Percentiles rank a stretch among this genome's conserved stretches.
Evolutionary conservation across 1,284 basidiomycete genomes (phyloP).

Genomic region (Lentinula novae-zelandiae): DNA sequence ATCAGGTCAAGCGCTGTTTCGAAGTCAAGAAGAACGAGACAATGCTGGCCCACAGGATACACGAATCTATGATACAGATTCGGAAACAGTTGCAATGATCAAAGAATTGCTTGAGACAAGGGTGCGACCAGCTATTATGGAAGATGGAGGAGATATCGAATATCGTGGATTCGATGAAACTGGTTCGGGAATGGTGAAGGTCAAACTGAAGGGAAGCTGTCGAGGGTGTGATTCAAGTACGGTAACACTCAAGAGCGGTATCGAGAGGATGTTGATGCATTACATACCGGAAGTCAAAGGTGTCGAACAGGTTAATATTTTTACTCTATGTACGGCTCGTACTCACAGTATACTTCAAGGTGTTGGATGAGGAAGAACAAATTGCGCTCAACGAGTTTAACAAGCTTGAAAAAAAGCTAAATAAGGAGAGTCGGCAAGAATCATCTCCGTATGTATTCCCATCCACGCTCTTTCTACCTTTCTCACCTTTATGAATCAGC

Average conservation of each 20-base stretch:
- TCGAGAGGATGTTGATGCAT: conserved; percentile 99
- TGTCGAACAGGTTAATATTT: conserved; percentile 81
- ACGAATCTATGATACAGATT: conserved; percentile 92
- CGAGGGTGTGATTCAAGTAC: conserved; percentile 91
- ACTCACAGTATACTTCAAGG: conserved; percentile 38
- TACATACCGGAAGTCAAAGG: conserved; percentile 97
- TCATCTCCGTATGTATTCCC: conserved; percentile 13
- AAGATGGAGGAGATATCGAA: conserved; percentile 90
- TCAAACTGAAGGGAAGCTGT: conserved; percentile 96
- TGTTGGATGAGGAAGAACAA: conserved; percentile 87
- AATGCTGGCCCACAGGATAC: conserved; percentile 91
- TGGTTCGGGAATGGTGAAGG: conserved; percentile 64
- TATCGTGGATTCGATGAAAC: conserved; percentile 73
- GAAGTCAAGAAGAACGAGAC: conserved; percentile 71
- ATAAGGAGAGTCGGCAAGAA: conserved; percentile 41
- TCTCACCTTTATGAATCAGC: conserved; percentile 27
- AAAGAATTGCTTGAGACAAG: conserved; percentile 96
- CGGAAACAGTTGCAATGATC: conserved; percentile 99
- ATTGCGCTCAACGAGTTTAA: conserved; percentile 89
- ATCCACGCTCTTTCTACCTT: background rate
- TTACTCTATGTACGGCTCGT: background rate
- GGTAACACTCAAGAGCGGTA: conserved; percentile 93
- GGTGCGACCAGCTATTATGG: conserved; percentile 95
- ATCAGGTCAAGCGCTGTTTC: conserved; percentile 82
- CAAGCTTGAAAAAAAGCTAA: conserved; percentile 83